Evolutionary conservation across 139 green algal genomes (phyloP).

Genomic region (Closterium sp.): DNA sequence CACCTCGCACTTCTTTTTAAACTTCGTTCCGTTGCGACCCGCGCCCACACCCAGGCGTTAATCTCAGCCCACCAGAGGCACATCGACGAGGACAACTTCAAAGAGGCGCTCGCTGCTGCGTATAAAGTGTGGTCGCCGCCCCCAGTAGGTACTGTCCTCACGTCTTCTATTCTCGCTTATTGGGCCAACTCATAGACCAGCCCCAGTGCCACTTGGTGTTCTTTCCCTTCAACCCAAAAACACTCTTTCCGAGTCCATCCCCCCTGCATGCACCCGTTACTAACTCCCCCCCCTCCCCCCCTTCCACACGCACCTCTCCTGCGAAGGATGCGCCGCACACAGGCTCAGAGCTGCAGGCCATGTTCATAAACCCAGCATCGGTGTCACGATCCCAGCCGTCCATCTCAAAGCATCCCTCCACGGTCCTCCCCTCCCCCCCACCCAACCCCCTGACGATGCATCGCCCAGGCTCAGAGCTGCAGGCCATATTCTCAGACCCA

Average conservation of each 20-base stretch:
- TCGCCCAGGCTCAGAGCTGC: constrained; percentile 11
- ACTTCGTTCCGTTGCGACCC: neutral
- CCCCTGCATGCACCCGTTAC: no score
- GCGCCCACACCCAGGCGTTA: neutral
- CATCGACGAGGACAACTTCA: constrained; percentile 82
- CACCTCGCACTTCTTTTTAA: neutral
- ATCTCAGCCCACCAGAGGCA: constrained; percentile 13
- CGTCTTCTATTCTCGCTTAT: no score
- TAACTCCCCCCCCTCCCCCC: neutral
- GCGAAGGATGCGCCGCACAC: no score
- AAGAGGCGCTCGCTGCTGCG: constrained; percentile 77
- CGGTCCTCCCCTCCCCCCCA: no score
- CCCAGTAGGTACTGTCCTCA: constrained; percentile 13
- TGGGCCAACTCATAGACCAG: no score
- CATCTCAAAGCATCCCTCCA: no score
- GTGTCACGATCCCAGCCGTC: no score
- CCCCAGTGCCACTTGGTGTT: no score
- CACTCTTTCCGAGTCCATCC: no score
- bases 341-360: no score
- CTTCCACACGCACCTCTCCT: neutral
- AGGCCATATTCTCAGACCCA: constrained; percentile 20
- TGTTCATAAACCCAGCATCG: neutral
- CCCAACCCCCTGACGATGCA: neutral
- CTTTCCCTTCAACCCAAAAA: no score
- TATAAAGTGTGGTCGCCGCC: constrained; percentile 74